Conservation (phyloP, 1,139 yeast genomes). For the Magnusiomyces fungicola region DNA sequence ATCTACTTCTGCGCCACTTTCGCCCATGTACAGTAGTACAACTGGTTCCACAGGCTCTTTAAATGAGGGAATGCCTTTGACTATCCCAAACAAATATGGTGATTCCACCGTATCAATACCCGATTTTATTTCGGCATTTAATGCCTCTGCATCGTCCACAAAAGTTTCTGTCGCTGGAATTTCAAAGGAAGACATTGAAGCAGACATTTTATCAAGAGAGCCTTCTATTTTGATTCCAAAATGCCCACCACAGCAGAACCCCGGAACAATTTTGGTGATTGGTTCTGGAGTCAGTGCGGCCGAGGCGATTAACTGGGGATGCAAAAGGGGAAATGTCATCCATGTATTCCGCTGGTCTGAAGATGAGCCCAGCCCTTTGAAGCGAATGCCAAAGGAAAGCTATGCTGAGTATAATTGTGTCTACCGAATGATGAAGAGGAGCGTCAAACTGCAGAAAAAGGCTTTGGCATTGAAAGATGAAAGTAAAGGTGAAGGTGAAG, state of each 20-base stretch:
- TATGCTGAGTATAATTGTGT: constrained; percentile 32
- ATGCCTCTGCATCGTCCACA: background rate
- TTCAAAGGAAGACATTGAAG: constrained; percentile 2
- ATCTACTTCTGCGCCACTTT: too few species aligned
- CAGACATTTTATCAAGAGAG: constrained; percentile 9
- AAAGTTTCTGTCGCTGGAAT: background rate
- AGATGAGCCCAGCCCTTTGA: constrained; percentile 23
- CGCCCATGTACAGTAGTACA: too few species aligned
- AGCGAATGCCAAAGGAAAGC: constrained; percentile 28
- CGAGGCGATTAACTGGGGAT: constrained; percentile 24
- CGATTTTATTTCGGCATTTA: background rate
- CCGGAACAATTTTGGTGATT: constrained; percentile 24
- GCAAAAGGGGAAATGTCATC: constrained; percentile 14
- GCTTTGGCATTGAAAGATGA: background rate
- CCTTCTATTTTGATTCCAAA: constrained; percentile 13
- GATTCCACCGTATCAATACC: background rate
- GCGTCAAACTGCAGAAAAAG: constrained; percentile 7
- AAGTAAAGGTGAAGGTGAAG: background rate
- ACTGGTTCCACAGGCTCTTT: too few species aligned
- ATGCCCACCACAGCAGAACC: constrained; percentile 5
- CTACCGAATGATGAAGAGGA: constrained; percentile 25
- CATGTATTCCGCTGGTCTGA: constrained; percentile 30
- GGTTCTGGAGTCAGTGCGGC: constrained; percentile 36
- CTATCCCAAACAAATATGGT: too few species aligned
- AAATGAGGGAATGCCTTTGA: too few species aligned